phyloP scores from a whole-genome alignment of 352 stramenopile genomes.

The Peronospora destructor region DNA sequence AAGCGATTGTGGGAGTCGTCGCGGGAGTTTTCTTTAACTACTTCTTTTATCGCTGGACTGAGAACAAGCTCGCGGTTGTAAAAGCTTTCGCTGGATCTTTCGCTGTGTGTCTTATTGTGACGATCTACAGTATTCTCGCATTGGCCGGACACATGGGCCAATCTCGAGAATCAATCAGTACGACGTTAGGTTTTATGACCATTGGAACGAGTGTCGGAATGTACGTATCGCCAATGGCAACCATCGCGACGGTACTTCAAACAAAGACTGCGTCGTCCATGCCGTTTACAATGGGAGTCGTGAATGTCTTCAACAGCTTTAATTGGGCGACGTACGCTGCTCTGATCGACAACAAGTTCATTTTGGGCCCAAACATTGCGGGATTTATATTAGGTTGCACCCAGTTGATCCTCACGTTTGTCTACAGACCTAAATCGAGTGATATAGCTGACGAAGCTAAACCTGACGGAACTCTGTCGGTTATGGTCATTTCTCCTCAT shows the following conservation, averaged over 20 bases:
- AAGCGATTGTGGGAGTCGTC: slow-evolving; percentile 23
- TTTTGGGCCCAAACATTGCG: slow-evolving; percentile 33
- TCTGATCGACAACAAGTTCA: slow-evolving; percentile 20
- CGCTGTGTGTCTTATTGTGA: slow-evolving; percentile 22
- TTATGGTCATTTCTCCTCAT: slow-evolving; percentile 11
- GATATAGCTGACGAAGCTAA: background rate
- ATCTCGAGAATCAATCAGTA: slow-evolving; percentile 20
- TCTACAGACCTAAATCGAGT: slow-evolving; percentile 27
- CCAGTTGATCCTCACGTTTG: slow-evolving; percentile 36
- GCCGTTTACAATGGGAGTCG: slow-evolving; percentile 22
- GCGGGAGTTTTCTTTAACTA: slow-evolving; percentile 22
- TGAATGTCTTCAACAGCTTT: slow-evolving; percentile 18
- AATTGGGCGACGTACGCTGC: slow-evolving; percentile 9
- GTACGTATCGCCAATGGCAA: slow-evolving; percentile 50
- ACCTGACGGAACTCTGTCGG: background rate
- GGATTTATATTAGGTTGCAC: slow-evolving; percentile 24
- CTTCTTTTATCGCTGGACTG: slow-evolving; percentile 28
- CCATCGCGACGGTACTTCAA: slow-evolving; percentile 29
- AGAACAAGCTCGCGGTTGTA: slow-evolving; percentile 14
- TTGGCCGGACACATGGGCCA: slow-evolving; percentile 27
- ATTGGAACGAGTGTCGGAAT: slow-evolving; percentile 44
- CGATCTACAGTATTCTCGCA: slow-evolving; percentile 33
- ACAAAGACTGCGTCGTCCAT: slow-evolving; percentile 24
- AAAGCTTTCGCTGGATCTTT: slow-evolving; percentile 10
- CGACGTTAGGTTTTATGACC: slow-evolving; percentile 41